phyloP scores from a whole-genome alignment of 2,329 filamentous ascomycete genomes.

The Pseudomassariella vexata region DNA sequence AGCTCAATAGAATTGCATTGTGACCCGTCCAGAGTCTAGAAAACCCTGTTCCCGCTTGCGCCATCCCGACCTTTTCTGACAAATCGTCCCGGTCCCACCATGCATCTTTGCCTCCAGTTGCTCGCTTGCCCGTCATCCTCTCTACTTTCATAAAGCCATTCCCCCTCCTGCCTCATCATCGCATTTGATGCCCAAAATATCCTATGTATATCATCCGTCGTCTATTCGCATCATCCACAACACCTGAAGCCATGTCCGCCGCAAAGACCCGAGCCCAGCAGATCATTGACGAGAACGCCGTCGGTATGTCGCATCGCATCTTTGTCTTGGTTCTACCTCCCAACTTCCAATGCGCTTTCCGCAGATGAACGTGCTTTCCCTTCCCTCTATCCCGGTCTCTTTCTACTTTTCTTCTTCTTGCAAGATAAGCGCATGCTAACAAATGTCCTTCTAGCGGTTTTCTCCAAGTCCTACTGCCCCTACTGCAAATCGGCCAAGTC shows the following conservation, averaged over 20 bases:
- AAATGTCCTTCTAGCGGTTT: constrained; percentile 59
- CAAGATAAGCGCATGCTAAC: constrained; percentile 1
- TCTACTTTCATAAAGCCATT: no score
- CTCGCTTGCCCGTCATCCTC: no score
- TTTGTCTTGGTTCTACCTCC: constrained; percentile 5
- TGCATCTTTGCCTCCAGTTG: no score
- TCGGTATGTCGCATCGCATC: constrained; percentile 51
- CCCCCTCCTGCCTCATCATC: not conserved
- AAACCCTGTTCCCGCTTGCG: no score
- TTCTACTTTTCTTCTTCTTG: constrained; percentile 5
- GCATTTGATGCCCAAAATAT: no score
- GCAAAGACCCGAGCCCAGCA: constrained; percentile 77
- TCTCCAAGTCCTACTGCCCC: constrained; percentile 95
- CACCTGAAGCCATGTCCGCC: constrained; percentile 70
- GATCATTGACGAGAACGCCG: constrained; percentile 84
- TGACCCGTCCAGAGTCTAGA: no score
- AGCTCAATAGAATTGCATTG: no score
- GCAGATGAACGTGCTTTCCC: not conserved
- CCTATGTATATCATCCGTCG: constrained; percentile 68
- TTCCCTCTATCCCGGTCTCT: not conserved
- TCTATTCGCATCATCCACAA: constrained; percentile 57
- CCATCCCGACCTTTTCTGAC: no score
- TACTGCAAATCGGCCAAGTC: constrained; percentile 81
- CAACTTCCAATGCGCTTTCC: not conserved
- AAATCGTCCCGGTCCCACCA: no score